Evolutionary conservation across 1,284 basidiomycete species (phyloP), one percentile per base, ranked within the genome.

Genomic region (Ustilago curta): DNA sequence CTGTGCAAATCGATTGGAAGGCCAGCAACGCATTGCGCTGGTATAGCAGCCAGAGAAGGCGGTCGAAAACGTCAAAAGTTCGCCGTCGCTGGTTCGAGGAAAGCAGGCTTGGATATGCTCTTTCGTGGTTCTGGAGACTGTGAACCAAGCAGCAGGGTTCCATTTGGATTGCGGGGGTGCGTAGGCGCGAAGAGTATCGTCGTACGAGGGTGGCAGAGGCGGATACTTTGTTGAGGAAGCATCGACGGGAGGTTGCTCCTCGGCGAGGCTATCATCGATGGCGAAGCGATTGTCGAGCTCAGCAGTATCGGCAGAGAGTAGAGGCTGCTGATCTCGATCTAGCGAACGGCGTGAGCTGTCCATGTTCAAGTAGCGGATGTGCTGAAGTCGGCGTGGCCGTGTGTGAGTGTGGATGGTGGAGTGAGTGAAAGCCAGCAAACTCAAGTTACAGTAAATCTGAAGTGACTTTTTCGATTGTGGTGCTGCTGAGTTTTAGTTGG

Each of bases 161-260:
- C 71, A 74, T 21, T 31, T 59, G 25, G 52, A 59, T 12, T 42
- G 45, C 12, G 47, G 50, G 31, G 55, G 68, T 27, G 64, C 59
- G 47, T 71, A 59, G 19, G 68, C 47, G 14, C 70, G 61, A 25
- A 72, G 69, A 11, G 78, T 72, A 42, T 80, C 78, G 23, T 69
- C 60, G 44, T 80, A 80, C 8, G 78, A 72, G 2, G 78, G 78
- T 25, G 78, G 78, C 7, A 77, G 76, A 16, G 77, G 77, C 12
- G 78, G 78, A 31, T 80, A 80, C 51, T 80, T 80, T 23, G 66
- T 37, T 19, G 76, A 68, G 19, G 56, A 54, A 11, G 59, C n/a
- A 18, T 61, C 57, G 23, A 19, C 19, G 11, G 45, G 51, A 7
- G 44, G 59, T 31, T 72, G 77, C 12, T 66, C 61, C 21, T 63